A percentile compares a stretch with the other conserved stretches of the same genome.
These are phyloP conservation scores for Hansenula lynferdii DNA, from an alignment of 1,139 yeast species.

Conservation along the genomic window DNA sequence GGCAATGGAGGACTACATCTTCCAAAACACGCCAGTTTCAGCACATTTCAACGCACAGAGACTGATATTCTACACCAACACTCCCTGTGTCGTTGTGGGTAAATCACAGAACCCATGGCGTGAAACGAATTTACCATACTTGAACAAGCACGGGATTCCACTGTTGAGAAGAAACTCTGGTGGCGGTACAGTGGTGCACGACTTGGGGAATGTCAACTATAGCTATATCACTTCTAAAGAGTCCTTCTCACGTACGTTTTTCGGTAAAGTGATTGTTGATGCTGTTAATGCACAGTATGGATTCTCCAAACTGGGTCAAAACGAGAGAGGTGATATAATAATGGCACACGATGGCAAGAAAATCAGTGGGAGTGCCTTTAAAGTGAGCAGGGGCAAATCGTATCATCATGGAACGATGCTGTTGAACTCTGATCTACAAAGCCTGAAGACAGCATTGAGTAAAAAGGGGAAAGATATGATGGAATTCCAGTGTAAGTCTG, in stretches of 20 bases:
- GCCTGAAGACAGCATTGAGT: constrained; percentile 53
- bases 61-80: constrained; percentile 68
- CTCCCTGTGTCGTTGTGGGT: constrained; percentile 90
- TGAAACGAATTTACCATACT: constrained; percentile 66
- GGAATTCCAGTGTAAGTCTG: constrained; percentile 50
- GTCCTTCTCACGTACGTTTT: constrained; percentile 38
- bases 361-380: constrained; percentile 89
- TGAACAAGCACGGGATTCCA: constrained; percentile 54
- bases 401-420: constrained; percentile 98
- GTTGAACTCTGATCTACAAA: constrained; percentile 55
- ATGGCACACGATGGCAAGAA: constrained; percentile 43
- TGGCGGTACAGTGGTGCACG: constrained; percentile 98
- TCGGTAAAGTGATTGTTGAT: constrained; percentile 15
- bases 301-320: constrained; percentile 38
- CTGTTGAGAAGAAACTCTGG: constrained; percentile 80
- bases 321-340: constrained; percentile 77
- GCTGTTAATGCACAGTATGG: constrained; percentile 18
- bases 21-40: constrained; percentile 50
- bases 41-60: constrained; percentile 36
- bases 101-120: constrained; percentile 95
- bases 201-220: constrained; percentile 85
- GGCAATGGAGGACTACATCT: constrained; percentile 79
- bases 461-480: constrained; percentile 41
- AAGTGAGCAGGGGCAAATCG: constrained; percentile 75
- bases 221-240: constrained; percentile 71